Percentiles rank a stretch among this genome's conserved stretches.
phyloP scores from a whole-genome alignment of 257 asterid species.

The Linaria vulgaris region DNA sequence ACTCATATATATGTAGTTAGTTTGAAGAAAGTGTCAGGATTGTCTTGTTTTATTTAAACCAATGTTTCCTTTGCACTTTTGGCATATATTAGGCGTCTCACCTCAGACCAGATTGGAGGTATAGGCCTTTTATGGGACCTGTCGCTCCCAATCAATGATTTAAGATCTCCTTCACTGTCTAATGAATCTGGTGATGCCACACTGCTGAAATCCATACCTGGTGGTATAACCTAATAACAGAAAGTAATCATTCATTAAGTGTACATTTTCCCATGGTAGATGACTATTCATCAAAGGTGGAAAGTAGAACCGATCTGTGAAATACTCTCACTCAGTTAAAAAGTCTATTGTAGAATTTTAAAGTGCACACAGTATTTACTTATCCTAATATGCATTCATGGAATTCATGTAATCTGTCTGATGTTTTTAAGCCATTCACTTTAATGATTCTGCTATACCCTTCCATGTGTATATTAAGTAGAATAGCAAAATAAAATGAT shows the following conservation, averaged over 20 bases:
- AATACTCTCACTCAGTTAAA: no score
- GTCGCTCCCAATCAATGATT: slow-evolving; percentile 45
- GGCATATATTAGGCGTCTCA: slow-evolving; percentile 26
- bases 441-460: no score
- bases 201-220: slow-evolving; percentile 88
- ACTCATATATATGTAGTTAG: neutral
- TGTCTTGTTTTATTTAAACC: no score
- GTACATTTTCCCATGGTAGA: no score
- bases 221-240: slow-evolving; percentile 63
- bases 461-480: no score
- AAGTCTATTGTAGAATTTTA: no score
- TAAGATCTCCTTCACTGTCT: slow-evolving; percentile 64
- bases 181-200: slow-evolving; percentile 51
- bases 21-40: neutral
- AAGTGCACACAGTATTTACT: no score
- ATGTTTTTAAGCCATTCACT: neutral
- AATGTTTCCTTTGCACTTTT: neutral
- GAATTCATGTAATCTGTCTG: neutral
- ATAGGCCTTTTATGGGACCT: slow-evolving; percentile 54
- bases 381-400: no score
- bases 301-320: no score
- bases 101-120: slow-evolving; percentile 74
- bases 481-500: neutral
- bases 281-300: no score
- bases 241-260: no score